Evolutionary conservation across 345 rosid species (phyloP).

Genomic region (Eucalyptus marginata): DNA sequence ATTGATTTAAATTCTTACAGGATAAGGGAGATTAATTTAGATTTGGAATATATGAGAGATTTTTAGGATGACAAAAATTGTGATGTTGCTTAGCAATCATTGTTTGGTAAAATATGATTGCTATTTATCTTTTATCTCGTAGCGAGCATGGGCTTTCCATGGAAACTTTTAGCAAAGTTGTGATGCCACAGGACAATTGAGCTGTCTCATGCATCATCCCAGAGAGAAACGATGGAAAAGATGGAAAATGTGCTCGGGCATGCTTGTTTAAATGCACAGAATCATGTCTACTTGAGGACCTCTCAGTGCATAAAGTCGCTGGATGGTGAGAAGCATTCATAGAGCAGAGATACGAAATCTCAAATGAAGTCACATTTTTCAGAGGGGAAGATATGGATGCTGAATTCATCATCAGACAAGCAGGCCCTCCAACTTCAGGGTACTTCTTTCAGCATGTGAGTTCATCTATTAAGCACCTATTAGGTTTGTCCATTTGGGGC

Average conservation of each 20-base stretch:
- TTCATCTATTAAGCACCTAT: neutral
- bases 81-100: neutral
- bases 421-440: neutral
- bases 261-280: neutral
- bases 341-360: neutral
- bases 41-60: neutral
- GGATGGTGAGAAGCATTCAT: accelerated
- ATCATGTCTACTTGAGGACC: neutral
- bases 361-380: neutral
- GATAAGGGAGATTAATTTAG: neutral
- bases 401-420: neutral
- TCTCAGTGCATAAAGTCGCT: neutral
- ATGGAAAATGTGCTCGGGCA: neutral
- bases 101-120: neutral
- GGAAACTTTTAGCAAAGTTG: neutral
- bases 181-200: neutral
- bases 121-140: neutral
- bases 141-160: neutral
- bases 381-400: neutral
- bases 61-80: neutral
- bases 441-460: neutral
- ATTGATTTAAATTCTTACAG: neutral
- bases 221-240: neutral
- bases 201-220: neutral
- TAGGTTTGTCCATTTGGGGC: neutral